Percentiles rank a stretch among this genome's conserved stretches.
Evolutionary conservation across 2,329 filamentous ascomycete species (phyloP).

Genomic region (Coleophoma cylindrospora): DNA sequence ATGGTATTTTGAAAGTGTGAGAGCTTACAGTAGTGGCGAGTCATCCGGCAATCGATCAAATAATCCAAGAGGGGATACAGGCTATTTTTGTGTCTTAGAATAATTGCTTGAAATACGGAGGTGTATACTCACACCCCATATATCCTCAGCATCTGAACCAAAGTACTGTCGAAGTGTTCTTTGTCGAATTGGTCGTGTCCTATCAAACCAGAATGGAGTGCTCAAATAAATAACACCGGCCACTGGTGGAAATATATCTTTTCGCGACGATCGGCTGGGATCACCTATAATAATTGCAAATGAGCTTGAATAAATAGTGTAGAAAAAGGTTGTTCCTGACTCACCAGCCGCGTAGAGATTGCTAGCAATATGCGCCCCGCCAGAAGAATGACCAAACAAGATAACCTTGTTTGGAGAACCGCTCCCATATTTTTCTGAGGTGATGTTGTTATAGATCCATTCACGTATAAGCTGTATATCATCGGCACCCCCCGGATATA

Average conservation of each 20-base stretch:
- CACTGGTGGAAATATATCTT: not conserved
- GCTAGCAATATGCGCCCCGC: not conserved
- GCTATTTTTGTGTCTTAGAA: not conserved
- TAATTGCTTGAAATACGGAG: not conserved
- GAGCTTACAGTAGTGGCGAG: not conserved
- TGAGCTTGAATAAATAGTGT: no score
- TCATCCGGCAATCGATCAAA: not conserved
- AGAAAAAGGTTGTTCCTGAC: no score
- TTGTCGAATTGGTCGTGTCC: not conserved
- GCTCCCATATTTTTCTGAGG: not conserved
- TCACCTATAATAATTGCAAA: not conserved
- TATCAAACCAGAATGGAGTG: not conserved
- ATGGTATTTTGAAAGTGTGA: not conserved
- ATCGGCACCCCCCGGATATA: constrained; percentile 1
- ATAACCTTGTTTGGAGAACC: not conserved
- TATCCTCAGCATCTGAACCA: constrained; percentile 1
- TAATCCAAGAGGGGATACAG: not conserved
- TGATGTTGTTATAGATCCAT: not conserved
- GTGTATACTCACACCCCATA: not conserved
- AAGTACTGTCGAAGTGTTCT: constrained; percentile 1
- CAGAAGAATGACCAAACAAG: constrained; percentile 1
- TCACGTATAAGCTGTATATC: not conserved
- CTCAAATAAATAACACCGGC: not conserved
- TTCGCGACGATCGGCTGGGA: not conserved
- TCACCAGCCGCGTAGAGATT: not conserved